A percentile compares a stretch with the other conserved stretches of the same genome.
phyloP scores from a whole-genome alignment of 495 filamentous ascomycete genomes.

The Daldinia caldariorum region DNA sequence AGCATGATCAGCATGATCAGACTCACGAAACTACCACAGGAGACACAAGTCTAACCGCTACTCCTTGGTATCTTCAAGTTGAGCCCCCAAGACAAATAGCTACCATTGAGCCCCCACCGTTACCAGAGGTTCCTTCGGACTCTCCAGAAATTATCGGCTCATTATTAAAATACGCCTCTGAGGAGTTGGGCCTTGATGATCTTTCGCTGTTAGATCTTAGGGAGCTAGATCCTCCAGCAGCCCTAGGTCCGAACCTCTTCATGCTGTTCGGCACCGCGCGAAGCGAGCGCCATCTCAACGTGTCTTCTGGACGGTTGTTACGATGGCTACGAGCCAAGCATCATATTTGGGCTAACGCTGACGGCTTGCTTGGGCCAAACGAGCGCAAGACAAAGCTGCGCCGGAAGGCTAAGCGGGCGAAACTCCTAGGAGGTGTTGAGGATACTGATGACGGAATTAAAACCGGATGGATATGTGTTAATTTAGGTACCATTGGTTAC shows the following conservation, averaged over 20 bases:
- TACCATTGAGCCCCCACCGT: conserved; percentile 67
- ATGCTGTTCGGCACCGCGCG: conserved; percentile 96
- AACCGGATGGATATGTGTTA: conserved; percentile 96
- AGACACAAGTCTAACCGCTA: conserved; percentile 13
- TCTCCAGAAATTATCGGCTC: conserved; percentile 76
- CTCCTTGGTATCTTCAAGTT: conserved; percentile 90
- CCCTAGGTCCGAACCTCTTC: conserved; percentile 84
- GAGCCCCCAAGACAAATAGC: conserved; percentile 62
- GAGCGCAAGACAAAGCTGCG: conserved; percentile 89
- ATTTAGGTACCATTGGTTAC: conserved; percentile 75
- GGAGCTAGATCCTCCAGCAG: conserved; percentile 81
- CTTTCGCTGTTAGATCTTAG: conserved; percentile 83
- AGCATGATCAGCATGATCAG: neutral
- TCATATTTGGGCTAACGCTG: conserved; percentile 77
- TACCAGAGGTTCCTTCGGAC: conserved; percentile 79
- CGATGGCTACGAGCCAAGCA: conserved; percentile 81
- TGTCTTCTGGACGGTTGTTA: conserved; percentile 87
- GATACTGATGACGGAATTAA: conserved; percentile 79
- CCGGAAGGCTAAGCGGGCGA: conserved; percentile 79
- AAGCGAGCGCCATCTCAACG: conserved; percentile 91
- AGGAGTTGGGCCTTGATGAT: conserved; percentile 84
- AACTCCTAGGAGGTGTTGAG: conserved; percentile 68
- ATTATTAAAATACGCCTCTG: conserved; percentile 79
- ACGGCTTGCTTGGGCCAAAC: conserved; percentile 88
- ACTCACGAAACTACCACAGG: conserved; percentile 6